Conservation (phyloP, 805 yeast species). For the Sungouiozyma intestinalis region DNA sequence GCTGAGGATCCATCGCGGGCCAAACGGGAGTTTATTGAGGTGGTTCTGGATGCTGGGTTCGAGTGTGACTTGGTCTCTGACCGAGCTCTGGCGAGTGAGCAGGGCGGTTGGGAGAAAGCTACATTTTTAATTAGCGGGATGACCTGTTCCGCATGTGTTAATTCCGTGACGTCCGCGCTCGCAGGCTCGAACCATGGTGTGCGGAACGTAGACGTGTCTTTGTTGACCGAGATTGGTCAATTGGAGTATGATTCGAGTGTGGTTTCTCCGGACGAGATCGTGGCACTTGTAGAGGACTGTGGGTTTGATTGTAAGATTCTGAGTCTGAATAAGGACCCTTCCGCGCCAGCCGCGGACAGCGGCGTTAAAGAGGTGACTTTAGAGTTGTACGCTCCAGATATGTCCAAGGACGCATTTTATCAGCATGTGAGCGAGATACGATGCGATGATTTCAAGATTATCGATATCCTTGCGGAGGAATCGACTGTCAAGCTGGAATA, state of each 20-base stretch:
- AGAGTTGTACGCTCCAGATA: not conserved
- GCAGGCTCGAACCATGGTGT: conserved; percentile 44
- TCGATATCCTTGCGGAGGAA: conserved; percentile 1
- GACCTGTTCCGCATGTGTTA: conserved; percentile 86
- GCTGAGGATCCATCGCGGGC: not conserved
- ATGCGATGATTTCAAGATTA: not conserved
- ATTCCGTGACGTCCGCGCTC: conserved; percentile 46
- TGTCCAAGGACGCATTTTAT: not conserved
- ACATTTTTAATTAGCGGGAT: conserved; percentile 45
- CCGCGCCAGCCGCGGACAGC: not conserved
- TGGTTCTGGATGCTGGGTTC: conserved; percentile 70
- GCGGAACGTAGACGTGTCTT: conserved; percentile 47
- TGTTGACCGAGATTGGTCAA: conserved; percentile 64
- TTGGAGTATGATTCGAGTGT: conserved; percentile 37
- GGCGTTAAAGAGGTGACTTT: not conserved
- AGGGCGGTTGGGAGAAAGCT: not conserved
- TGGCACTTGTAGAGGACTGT: conserved; percentile 56
- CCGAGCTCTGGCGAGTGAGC: not conserved
- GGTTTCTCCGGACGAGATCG: conserved; percentile 29
- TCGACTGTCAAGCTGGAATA: conserved; percentile 32
- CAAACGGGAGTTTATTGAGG: conserved; percentile 25
- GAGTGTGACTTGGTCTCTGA: conserved; percentile 32
- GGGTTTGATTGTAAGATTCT: conserved; percentile 47
- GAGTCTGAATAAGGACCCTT: conserved; percentile 2
- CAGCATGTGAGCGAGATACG: not conserved